Conservation (phyloP, 2,329 filamentous ascomycete genomes). For the Pyrenophora graminea region DNA sequence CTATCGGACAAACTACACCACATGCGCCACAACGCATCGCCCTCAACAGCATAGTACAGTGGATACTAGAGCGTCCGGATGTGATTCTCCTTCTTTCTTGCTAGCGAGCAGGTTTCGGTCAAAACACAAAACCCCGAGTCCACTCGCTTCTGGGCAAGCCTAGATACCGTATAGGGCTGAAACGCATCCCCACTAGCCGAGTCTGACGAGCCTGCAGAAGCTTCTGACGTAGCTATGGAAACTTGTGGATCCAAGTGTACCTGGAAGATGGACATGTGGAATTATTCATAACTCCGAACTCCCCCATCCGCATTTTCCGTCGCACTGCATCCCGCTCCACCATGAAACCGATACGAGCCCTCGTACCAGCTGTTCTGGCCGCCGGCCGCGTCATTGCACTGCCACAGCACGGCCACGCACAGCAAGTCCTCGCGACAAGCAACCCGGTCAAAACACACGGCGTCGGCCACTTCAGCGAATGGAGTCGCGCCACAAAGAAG, state of each 20-base stretch:
- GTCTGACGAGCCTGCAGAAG: constrained; percentile 1
- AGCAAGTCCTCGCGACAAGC: constrained; percentile 23
- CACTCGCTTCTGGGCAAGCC: not conserved
- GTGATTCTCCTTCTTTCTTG: not conserved
- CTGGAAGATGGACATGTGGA: constrained; percentile 1
- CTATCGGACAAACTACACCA: too few species aligned
- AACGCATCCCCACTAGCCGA: constrained; percentile 1
- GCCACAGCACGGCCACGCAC: constrained; percentile 21
- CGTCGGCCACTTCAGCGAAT: constrained; percentile 56
- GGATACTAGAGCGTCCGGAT: too few species aligned
- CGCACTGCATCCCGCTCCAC: constrained; percentile 4
- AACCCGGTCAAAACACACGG: constrained; percentile 31
- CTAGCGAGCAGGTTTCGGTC: not conserved
- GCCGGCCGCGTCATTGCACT: constrained; percentile 18
- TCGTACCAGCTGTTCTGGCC: constrained; percentile 20
- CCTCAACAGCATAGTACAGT: too few species aligned
- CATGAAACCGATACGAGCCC: constrained; percentile 24
- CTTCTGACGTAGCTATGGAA: constrained; percentile 9
- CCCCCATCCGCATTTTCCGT: not conserved
- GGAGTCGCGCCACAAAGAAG: constrained; percentile 54
- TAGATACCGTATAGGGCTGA: constrained; percentile 7
- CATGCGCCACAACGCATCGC: too few species aligned
- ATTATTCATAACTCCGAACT: not conserved
- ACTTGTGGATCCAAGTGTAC: constrained; percentile 4
- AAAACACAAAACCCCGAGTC: not conserved